phyloP scores from a whole-genome alignment of 495 filamentous ascomycete genomes.

The Rostrohypoxylon terebratum region DNA sequence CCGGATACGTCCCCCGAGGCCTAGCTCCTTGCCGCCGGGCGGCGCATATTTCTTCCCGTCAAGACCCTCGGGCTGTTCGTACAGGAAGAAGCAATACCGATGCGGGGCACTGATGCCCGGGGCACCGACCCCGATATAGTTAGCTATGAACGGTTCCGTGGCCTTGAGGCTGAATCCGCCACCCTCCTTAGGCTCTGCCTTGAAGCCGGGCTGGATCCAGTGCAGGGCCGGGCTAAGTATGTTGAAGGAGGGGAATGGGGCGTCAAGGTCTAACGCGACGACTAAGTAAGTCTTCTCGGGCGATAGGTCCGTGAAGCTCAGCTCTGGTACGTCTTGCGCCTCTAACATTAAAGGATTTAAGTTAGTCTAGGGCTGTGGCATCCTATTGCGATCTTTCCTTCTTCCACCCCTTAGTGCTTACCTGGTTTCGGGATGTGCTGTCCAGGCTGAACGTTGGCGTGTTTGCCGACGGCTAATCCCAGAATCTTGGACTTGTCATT shows the following conservation, averaged over 20 bases:
- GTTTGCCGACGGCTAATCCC: constrained; percentile 32
- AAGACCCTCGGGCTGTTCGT: constrained; percentile 66
- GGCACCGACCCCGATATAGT: constrained; percentile 63
- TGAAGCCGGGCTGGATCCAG: constrained; percentile 63
- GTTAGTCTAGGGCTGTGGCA: constrained; percentile 5
- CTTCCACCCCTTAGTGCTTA: not conserved
- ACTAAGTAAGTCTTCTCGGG: constrained; percentile 56
- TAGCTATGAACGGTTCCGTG: constrained; percentile 51
- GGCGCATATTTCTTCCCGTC: constrained; percentile 59
- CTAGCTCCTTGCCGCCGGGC: constrained; percentile 49
- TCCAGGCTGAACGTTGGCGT: constrained; percentile 25
- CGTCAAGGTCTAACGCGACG: constrained; percentile 64
- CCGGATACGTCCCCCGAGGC: constrained; percentile 58
- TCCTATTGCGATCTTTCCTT: not conserved
- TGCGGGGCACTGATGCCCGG: constrained; percentile 64
- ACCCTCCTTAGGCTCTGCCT: constrained; percentile 32
- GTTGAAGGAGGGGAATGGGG: constrained; percentile 63
- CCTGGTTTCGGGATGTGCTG: constrained; percentile 29
- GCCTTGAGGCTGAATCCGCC: constrained; percentile 30
- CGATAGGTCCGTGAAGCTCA: constrained; percentile 31
- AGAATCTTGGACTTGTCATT: constrained; percentile 35
- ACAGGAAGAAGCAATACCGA: constrained; percentile 69
- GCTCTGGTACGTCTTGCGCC: constrained; percentile 22
- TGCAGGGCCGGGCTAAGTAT: constrained; percentile 64
- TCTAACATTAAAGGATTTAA: constrained; percentile 10